Base-by-base conservation (phyloP, 371 early-diverging fungal genomes). In the Rhizopus arrhizus region DNA sequence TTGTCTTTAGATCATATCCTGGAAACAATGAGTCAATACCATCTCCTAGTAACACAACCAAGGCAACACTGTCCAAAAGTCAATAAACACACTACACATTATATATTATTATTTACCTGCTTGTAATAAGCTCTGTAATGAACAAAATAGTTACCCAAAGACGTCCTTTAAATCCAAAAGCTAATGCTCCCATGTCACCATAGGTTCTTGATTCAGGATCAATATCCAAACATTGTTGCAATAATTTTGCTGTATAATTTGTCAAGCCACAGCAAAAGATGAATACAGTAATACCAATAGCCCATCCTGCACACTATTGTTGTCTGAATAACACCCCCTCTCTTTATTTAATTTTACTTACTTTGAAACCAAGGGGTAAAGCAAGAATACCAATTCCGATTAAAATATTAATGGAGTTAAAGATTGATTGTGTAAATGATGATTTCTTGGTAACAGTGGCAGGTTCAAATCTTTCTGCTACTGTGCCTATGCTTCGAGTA, bases 171-270 rank as follows among this genome's bases (percentile, higher is more conserved):
- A 72, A 62, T 13, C 91, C 91, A 78, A 85, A 91, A 3, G 91
- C 88, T 12, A 73, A 61, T 15, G 85, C 81, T 28, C 86, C 90
- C 64, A 89, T 74, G 62, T 91, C 91, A 32, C 87, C 84, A 70
- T 87, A 89, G 11, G 85, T 85, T 29, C 68, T 65, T 8, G 77
- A 71, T 22, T 75, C 73, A 11, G 71, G 73, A 53, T 77, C 70
- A 40, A 69, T 56, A 38, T 83, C 78, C 59, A 91, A 59, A 65
- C 88, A 89, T 62, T 80, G 75, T 12, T 72, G 81, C 5, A 91
- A 66, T 10, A 89, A 42, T 59, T 82, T 87, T 33, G 88, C 91
- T 1, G 90, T 89, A 56, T 86, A 82, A 49, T 78, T 80, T 13
- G 87, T 85, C 38, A 86, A 60, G 1, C 79, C 61, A 16, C 80